Base-by-base conservation (phyloP, 2,329 filamentous ascomycete genomes). In the Neonectria neomacrospora region DNA sequence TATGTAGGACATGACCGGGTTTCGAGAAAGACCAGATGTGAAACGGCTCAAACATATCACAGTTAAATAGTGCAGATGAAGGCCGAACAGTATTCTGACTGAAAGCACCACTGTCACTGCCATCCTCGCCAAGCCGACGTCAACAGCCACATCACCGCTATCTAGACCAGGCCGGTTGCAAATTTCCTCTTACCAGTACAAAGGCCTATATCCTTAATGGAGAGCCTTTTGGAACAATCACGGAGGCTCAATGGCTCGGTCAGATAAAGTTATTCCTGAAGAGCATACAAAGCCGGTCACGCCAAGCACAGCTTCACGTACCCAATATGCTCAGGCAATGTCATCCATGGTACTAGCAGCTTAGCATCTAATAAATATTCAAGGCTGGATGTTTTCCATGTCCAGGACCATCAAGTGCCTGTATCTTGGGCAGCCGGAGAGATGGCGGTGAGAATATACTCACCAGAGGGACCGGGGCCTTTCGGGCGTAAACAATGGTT, bases 401-500 rank as follows among this genome's bases (percentile, higher is more conserved):
- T 65, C 2, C 30, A 63, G 34, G 65, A 67, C 26, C 41, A 63
- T 1, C 57, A 70, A 39, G 56, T 77, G n/a, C 69, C 72, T 1
- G 75, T 76, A 0, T 63, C 65, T 0, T 61, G 62, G 2, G 74
- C 75, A 0, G 34, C 32, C 3, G 75, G 75, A 12, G 54, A 68
- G 9, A 68, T 75, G 11, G 56, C 60, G 5, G 67, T 73, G 30
- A 61, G 74, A 11, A 56, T 74, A 3, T 76, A 76, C 52, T 71
- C 68, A 1, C 74, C 74, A 0, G 60, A 70, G 12, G 74, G 74
- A 1, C 52, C 67, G 1, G 73, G 73, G 0, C 73, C 72, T 2
- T 50, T 75, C 8, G 69, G 69, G 2, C 68, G 75, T 7, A 73
- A 76, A 48, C 70, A 74, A 9, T 77, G 75, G 74, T 77, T 77